These are phyloP conservation scores for Leccinum truebloodii DNA, from an alignment of 768 basidiomycete genomes.

Conservation along the genomic window DNA sequence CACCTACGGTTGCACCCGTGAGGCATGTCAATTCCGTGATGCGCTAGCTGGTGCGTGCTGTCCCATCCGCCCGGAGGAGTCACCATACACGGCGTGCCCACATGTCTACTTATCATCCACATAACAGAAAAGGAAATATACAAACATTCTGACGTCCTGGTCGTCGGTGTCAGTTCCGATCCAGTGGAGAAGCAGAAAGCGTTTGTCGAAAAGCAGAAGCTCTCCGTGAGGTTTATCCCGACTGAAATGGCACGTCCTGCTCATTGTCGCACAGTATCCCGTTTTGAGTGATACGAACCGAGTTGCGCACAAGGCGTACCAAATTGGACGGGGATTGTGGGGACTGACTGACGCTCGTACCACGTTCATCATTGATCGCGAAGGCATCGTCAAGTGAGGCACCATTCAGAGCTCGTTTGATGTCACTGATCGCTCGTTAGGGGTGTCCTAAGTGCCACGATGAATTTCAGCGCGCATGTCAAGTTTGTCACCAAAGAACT, in stretches of 20 bases:
- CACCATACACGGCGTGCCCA: neutral
- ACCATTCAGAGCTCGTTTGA: constrained; percentile 1
- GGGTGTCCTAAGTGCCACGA: constrained; percentile 57
- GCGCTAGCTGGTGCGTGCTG: constrained; percentile 58
- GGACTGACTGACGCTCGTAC: constrained; percentile 65
- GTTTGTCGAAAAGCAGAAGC: constrained; percentile 70
- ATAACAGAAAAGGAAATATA: constrained; percentile 63
- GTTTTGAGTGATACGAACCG: constrained; percentile 73
- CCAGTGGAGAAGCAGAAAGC: constrained; percentile 68
- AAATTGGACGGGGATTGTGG: constrained; percentile 64
- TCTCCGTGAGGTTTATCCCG: constrained; percentile 51
- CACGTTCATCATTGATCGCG: constrained; percentile 75
- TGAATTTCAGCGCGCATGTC: constrained; percentile 65
- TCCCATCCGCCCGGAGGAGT: constrained; percentile 4
- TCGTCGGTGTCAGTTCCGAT: constrained; percentile 78
- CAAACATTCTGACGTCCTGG: constrained; percentile 58
- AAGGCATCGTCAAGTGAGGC: constrained; percentile 64
- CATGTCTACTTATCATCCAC: neutral
- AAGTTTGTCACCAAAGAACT: constrained; percentile 75
- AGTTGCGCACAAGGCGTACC: constrained; percentile 61
- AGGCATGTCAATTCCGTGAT: constrained; percentile 83
- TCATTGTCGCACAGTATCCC: constrained; percentile 55
- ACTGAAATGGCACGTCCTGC: neutral
- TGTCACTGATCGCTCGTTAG: constrained; percentile 32
- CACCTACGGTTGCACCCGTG: constrained; percentile 76